Evolutionary conservation across 805 yeast genomes (phyloP).

Genomic region (Lipomyces starkeyi): DNA sequence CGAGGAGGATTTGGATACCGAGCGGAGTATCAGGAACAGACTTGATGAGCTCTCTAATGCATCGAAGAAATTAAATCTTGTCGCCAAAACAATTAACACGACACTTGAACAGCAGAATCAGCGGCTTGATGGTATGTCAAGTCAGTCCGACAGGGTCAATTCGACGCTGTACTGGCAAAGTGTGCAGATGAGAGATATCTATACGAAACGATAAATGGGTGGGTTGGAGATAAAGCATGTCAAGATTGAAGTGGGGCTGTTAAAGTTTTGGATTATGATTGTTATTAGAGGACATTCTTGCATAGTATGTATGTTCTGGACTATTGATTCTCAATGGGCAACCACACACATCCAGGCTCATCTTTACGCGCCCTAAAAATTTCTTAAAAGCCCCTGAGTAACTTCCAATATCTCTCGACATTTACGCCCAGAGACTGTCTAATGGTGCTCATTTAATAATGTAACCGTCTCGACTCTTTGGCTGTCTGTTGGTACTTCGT

Average conservation of each 20-base stretch:
- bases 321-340: neutral
- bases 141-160: neutral
- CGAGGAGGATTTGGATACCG: slow-evolving; percentile 91
- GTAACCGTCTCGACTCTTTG: neutral
- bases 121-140: slow-evolving; percentile 46
- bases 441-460: too few species aligned
- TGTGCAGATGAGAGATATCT: neutral
- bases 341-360: too few species aligned
- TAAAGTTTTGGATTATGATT: neutral
- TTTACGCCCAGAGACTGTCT: neutral
- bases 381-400: neutral
- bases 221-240: neutral
- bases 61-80: slow-evolving; percentile 69
- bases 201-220: neutral
- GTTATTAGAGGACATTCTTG: neutral
- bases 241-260: neutral
- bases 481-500: too few species aligned
- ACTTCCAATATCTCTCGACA: neutral
- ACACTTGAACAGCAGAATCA: slow-evolving; percentile 82
- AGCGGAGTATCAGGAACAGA: slow-evolving; percentile 81
- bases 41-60: slow-evolving; percentile 75
- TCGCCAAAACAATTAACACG: slow-evolving; percentile 73
- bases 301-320: neutral
- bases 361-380: too few species aligned
- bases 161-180: neutral